Base-by-base conservation (phyloP, 352 stramenopile species). In the Elongisporangium anandrum region DNA sequence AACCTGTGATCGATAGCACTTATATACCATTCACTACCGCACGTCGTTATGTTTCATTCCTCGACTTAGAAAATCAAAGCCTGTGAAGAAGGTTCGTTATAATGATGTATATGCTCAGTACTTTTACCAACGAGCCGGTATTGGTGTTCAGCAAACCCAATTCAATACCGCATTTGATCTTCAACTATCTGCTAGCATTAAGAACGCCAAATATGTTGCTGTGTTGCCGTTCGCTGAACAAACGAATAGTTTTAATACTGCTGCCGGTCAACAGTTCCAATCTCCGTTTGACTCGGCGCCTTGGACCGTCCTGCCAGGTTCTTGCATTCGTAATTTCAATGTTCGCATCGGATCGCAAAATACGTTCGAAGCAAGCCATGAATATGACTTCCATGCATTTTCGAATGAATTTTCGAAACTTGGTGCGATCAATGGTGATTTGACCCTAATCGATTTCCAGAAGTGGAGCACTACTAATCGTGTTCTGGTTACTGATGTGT, bases 381-480 rank as follows among this genome's bases (percentile, higher is more conserved):
- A 73, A 45, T 73, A 65, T 21, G 62, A 69, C 21, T 73, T 59
- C 49, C 16, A 57, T 13, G 5, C 48, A 0, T 73, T 64, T 29
- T 19, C 12, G 12, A 54, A 69, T 56, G 61, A 69, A 45, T 61
- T 66, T 2, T 29, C 39, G 6, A 73, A 73, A 47, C 12, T 73
- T 16, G 22, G 19, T 48, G 50, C 61, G 2, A 66, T 73, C 22
- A 73, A 73, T 54, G 66, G 61, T 58, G 54, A 57, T 56, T 52
- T 63, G 1, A 63, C 57, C 53, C 58, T 70, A 5, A 58, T 73
- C 39, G 52, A 73, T 45, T 62, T 65, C 19, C 52, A 67, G 6
- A 70, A 52, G 0, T 73, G 56, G 58, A 52, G 38, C 2, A 45
- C 52, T 7, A 61, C 55, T 12, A 63, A 73, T 50, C 66, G 58